Base-by-base conservation (phyloP, 768 basidiomycete genomes). In the Agrocybe chaxingu region DNA sequence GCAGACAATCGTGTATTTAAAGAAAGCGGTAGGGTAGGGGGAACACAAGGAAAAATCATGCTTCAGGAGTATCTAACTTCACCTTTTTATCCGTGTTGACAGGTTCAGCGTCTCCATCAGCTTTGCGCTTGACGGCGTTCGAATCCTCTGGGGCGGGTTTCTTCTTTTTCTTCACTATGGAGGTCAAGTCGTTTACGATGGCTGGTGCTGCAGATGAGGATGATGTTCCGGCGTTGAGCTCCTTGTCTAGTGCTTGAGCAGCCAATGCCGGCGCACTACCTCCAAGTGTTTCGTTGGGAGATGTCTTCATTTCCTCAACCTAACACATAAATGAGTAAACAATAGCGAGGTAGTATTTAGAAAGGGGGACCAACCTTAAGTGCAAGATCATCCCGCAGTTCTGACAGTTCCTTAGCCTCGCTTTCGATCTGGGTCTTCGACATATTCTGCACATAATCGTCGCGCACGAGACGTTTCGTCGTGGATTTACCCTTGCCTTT, bases 231-330 rank as follows among this genome's bases (percentile, higher is more conserved):
- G 65, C 66, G 50, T 85, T 87, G 24, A 92, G 74, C 53, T 87
- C 89, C 42, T 73, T 71, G 57, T 92, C 89, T 16, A 92, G 72
- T 3, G 80, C 87, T 55, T 77, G 81, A 11, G 86, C 86, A 13
- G 72, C 89, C 50, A 87, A 60, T n/a, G 77, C 85, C 2, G 87
- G 87, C 1, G 87, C 89, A 33, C 82, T 82, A 32, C 70, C 68
- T 18, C 62, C 66, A 1, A 74, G 62, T 7, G 72, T 62, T 11
- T 90, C 80, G 43, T 80, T 82, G 0, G 93, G 93, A 4, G 84
- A 77, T 4, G 84, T 82, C 69, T 91, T 95, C 31, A 97, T 75
- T 59, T 98, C 95, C 46, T 97, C 95, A 12, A 98, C 85, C 92
- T 94, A 49, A 29, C 24, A 53, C 34, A n/a, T 10, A 18, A 19